phyloP scores from a whole-genome alignment of 2,329 filamentous ascomycete species.

The Coniosporium tulheliwenetii region DNA sequence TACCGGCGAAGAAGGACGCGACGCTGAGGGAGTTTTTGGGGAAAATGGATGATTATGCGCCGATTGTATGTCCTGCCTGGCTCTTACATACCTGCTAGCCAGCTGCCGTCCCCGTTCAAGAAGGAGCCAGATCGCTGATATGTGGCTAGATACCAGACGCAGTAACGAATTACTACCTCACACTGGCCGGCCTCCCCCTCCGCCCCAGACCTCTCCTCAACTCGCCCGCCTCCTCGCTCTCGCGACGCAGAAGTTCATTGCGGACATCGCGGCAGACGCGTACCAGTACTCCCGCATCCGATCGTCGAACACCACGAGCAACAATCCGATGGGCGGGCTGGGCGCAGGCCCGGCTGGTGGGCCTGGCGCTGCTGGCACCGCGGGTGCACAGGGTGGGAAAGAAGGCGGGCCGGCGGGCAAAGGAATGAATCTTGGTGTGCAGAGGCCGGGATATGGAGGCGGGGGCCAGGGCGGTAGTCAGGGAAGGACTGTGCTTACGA shows the following conservation, averaged over 20 bases:
- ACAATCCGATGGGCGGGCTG: constrained; percentile 80
- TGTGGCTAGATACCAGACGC: constrained; percentile 76
- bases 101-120: neutral
- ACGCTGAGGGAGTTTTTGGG: constrained; percentile 81
- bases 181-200: constrained; percentile 87
- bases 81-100: neutral
- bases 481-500: constrained; percentile 86
- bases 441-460: constrained; percentile 68
- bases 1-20: constrained; percentile 76
- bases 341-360: constrained; percentile 53
- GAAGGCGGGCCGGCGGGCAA: constrained; percentile 25
- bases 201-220: constrained; percentile 76
- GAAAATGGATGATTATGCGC: constrained; percentile 97
- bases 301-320: constrained; percentile 76
- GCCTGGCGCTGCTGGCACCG: constrained; percentile 33
- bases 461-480: constrained; percentile 79
- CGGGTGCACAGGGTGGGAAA: constrained; percentile 22
- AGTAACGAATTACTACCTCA: constrained; percentile 96
- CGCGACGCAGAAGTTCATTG: constrained; percentile 98
- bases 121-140: neutral
- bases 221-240: constrained; percentile 87
- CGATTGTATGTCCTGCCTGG: constrained; percentile 54
- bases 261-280: constrained; percentile 90
- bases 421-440: constrained; percentile 44
- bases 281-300: constrained; percentile 97